These are phyloP conservation scores for Fusarium secorum DNA, from an alignment of 2,329 filamentous ascomycete genomes.

Conservation along the genomic window DNA sequence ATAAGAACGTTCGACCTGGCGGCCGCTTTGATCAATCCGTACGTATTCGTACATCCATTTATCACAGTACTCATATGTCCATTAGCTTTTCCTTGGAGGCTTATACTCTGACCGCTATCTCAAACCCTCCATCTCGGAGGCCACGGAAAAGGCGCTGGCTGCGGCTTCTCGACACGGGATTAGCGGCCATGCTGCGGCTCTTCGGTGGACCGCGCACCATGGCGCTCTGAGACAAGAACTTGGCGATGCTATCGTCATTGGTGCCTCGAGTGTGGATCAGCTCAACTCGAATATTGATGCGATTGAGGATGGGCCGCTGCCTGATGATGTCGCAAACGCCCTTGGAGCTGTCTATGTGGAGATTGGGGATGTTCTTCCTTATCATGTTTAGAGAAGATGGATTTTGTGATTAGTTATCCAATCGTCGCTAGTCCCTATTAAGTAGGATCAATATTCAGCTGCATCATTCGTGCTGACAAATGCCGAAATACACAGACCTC, in stretches of 20 bases:
- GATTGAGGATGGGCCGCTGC: background rate
- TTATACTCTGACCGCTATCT: background rate
- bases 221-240: background rate
- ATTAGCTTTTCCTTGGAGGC: background rate
- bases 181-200: background rate
- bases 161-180: background rate
- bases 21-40: background rate
- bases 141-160: background rate
- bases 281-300: background rate
- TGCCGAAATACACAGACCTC: background rate
- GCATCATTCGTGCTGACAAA: background rate
- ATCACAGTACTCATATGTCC: fast-evolving
- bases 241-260: background rate
- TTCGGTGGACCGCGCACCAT: background rate
- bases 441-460: background rate
- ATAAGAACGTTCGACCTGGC: background rate
- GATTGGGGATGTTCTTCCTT: background rate
- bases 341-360: background rate
- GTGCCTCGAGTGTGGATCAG: background rate
- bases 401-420: background rate
- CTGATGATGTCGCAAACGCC: background rate
- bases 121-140: background rate
- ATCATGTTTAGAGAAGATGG: background rate
- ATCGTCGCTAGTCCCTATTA: background rate
- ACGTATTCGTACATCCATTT: fast-evolving